Base-by-base conservation (phyloP, 2,329 filamentous ascomycete species). In the Nigrospora sphaerica region DNA sequence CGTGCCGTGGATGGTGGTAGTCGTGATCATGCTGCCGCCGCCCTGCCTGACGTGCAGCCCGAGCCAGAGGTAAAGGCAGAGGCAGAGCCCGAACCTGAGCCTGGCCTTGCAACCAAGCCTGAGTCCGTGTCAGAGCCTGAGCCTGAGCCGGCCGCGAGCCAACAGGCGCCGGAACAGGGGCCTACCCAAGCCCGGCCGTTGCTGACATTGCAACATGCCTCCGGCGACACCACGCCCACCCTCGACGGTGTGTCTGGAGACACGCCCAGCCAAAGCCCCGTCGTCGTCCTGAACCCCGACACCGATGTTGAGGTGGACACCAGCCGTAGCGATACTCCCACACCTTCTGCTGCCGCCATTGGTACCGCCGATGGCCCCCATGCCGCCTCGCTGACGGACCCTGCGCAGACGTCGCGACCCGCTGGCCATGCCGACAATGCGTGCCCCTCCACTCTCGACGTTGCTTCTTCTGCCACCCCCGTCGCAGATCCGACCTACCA, bases 401-500 rank as follows among this genome's bases (percentile, higher is more conserved):
- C 39, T 39, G 39, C 42, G 39, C 47, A 31, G 38, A 34, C 46
- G 46, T 39, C 47, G 38, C 50, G 56, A 54, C 39, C 44, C 28
- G 36, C 42, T 18, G 39, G 35, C 32, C 37, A 18, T n/a, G 33
- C 33, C 42, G 42, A 23, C 33, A 44, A 45, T 47, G 45, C 42
- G 37, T 47, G 37, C 32, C 45, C 46, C 34, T 32, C 41, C 45
- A 47, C 34, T 37, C 32, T 45, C 32, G 34, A 23, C 46, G 19
- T 35, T 46, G 19, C 41, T 35, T 35, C 33, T 38, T 33, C 58
- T 51, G 42, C 54, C 54, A 47, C 56, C 54, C 48, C 53, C 53
- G 51, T 57, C 50, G 65, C 54, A 50, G 66, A 68, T 55, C 63
- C 62, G 53, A 52, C 54, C 45, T 45, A 38, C 47, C 64, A 72